These are phyloP conservation scores for Drosera capensis DNA, from an alignment of 148 eudicot species.

Conservation along the genomic window DNA sequence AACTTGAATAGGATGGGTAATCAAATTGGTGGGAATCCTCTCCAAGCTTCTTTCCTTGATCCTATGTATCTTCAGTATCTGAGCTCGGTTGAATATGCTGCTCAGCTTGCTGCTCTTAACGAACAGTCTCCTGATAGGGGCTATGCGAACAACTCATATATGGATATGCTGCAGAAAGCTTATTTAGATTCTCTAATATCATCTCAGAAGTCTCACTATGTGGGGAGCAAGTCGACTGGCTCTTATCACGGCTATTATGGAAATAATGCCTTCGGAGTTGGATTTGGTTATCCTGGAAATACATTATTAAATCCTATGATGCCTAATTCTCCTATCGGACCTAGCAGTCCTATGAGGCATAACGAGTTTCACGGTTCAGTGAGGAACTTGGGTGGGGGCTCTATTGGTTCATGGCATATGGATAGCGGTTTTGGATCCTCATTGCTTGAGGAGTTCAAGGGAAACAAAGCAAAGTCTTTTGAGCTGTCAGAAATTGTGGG, in stretches of 20 bases:
- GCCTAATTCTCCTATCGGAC: conserved; percentile 59
- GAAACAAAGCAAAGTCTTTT: conserved; percentile 70
- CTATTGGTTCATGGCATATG: conserved; percentile 66
- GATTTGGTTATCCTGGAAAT: conserved; percentile 84
- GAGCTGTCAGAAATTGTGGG: conserved; percentile 79
- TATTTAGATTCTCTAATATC: conserved; percentile 54
- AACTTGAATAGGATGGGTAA: too few relatives aligned
- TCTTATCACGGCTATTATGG: conserved; percentile 73
- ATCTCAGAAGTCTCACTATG: conserved; percentile 66
- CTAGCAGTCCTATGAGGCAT: conserved; percentile 77
- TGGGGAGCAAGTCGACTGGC: conserved; percentile 36
- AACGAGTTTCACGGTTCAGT: conserved; percentile 40
- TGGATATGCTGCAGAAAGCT: conserved; percentile 71
- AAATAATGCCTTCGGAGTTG: conserved; percentile 58
- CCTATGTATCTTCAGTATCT: conserved; percentile 78
- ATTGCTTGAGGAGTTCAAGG: conserved; percentile 84
- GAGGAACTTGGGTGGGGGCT: conserved; percentile 61
- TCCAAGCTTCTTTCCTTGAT: conserved; percentile 51
- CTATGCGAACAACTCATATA: conserved; percentile 31
- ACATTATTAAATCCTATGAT: conserved; percentile 58
- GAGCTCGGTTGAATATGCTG: conserved; percentile 60
- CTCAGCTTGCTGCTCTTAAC: conserved; percentile 42
- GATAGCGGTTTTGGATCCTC: conserved; percentile 64
- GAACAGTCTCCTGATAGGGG: conserved; percentile 59
- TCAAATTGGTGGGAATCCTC: too few relatives aligned